Conservation (phyloP, 257 asterid species). For the Nicotiana obtusifolia region DNA sequence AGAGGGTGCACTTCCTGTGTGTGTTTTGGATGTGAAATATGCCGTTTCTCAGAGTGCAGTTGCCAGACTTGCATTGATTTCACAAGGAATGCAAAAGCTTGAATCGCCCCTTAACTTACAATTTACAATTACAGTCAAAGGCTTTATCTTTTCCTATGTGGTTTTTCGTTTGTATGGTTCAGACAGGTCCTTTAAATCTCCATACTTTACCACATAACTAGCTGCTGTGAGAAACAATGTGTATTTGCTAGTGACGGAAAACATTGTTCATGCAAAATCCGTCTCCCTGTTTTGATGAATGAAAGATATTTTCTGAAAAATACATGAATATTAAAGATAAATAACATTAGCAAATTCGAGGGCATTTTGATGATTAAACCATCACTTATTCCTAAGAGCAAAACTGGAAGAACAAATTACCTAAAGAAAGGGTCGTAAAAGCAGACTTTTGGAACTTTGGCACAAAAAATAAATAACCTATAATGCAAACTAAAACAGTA, state of each 20-base stretch:
- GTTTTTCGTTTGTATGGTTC: background rate
- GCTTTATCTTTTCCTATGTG: background rate
- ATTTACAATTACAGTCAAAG: background rate
- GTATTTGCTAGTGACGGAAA: no score
- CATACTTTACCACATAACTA: no score
- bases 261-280: no score
- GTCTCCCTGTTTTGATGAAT: no score
- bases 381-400: no score
- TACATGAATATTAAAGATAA: no score
- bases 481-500: background rate
- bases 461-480: background rate
- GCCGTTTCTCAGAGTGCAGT: conserved; percentile 37
- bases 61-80: conserved; percentile 50
- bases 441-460: background rate
- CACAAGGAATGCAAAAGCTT: conserved; percentile 29
- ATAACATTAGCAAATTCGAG: no score
- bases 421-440: no score
- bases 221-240: no score
- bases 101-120: background rate
- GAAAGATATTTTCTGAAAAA: no score
- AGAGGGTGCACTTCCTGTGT: conserved; percentile 50
- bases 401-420: no score
- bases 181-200: background rate
- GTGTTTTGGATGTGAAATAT: conserved; percentile 44
- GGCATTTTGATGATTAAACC: no score